These are phyloP conservation scores for Mrakia gelida DNA, from an alignment of 768 basidiomycete species.

Conservation along the genomic window DNA sequence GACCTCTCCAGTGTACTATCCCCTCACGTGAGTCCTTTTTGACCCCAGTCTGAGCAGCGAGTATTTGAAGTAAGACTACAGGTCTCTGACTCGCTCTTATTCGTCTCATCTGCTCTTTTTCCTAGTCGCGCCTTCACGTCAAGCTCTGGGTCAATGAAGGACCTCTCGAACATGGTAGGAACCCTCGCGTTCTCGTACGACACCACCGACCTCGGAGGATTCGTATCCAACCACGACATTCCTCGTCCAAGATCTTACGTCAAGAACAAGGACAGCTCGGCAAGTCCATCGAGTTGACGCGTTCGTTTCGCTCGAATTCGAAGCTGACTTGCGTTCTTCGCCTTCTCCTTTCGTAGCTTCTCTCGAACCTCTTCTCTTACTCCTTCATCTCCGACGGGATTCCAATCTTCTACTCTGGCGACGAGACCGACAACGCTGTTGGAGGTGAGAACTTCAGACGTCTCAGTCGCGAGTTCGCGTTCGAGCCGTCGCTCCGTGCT, in stretches of 20 bases:
- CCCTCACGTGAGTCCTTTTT: conserved; percentile 31
- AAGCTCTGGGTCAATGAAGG: conserved; percentile 35
- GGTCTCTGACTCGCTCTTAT: neutral
- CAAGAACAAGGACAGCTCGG: neutral
- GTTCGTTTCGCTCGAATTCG: neutral
- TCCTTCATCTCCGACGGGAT: conserved; percentile 15
- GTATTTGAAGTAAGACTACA: neutral
- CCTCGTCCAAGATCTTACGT: neutral
- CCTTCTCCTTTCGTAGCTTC: neutral
- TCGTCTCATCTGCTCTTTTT: neutral
- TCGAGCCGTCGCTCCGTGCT: too few relatives aligned
- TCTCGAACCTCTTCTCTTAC: conserved; percentile 15
- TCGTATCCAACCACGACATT: conserved; percentile 35
- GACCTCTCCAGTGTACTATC: conserved; percentile 37
- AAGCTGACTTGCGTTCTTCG: neutral
- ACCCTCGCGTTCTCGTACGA: conserved; percentile 41
- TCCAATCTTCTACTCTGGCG: conserved; percentile 25
- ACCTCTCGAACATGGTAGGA: conserved; percentile 38
- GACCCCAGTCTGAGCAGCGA: too few relatives aligned
- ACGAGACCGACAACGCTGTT: conserved; percentile 17
- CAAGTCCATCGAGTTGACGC: neutral
- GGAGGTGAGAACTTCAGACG: neutral
- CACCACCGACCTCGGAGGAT: conserved; percentile 41
- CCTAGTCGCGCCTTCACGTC: conserved; percentile 40
- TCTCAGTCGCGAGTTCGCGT: too few relatives aligned